Percentiles rank a stretch among this genome's conserved stretches.
phyloP scores from a whole-genome alignment of 106 monocot species.

The Acorus calamus region DNA sequence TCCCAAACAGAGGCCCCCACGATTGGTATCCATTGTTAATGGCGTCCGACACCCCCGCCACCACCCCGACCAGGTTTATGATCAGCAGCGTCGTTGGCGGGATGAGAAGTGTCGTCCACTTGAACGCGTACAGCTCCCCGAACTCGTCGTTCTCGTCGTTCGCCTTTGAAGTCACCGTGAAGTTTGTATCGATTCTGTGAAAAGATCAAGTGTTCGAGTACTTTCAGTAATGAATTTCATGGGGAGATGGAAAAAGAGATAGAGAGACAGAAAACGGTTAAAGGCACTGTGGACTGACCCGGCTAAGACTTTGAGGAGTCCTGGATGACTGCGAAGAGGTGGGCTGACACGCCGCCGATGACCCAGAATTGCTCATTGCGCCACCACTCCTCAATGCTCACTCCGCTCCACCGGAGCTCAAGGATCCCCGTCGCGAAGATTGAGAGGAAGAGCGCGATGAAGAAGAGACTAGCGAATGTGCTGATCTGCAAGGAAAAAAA shows the following conservation, averaged over 20 bases:
- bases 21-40: slow-evolving; percentile 74
- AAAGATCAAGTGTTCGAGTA: no score
- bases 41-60: slow-evolving; percentile 74
- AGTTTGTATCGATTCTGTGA: slow-evolving; percentile 46
- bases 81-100: slow-evolving; percentile 72
- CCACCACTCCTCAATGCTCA: slow-evolving; percentile 87
- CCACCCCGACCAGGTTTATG: slow-evolving; percentile 72
- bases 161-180: slow-evolving; percentile 70
- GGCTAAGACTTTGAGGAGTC: slow-evolving; percentile 60
- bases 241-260: no score
- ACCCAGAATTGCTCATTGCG: slow-evolving; percentile 82
- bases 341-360: slow-evolving; percentile 71
- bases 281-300: slow-evolving; percentile 2
- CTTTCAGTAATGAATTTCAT: no score
- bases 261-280: no score
- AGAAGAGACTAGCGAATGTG: slow-evolving; percentile 73
- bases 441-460: slow-evolving; percentile 66
- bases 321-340: slow-evolving; percentile 65
- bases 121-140: slow-evolving; percentile 74
- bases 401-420: slow-evolving; percentile 66
- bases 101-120: slow-evolving; percentile 85
- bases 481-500: slow-evolving; percentile 31
- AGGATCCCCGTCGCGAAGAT: slow-evolving; percentile 70
- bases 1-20: slow-evolving; percentile 83
- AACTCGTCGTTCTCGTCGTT: slow-evolving; percentile 54